Percentiles rank a stretch among this genome's conserved stretches.
Conservation (phyloP, 805 yeast species). For the Lachancea waltii region DNA sequence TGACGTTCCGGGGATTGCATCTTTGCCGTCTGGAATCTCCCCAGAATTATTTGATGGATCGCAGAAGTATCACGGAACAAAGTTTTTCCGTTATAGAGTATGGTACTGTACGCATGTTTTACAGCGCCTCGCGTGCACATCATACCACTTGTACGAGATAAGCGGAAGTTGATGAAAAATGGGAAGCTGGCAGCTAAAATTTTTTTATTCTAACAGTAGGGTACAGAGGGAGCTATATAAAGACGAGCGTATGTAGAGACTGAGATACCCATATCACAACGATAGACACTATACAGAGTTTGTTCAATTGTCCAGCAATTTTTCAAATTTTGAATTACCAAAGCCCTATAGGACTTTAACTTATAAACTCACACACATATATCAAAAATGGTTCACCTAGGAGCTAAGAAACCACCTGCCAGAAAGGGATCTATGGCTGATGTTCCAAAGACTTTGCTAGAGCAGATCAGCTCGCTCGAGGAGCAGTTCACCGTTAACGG, state of each 20-base stretch:
- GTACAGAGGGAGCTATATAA: background rate
- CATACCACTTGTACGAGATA: background rate
- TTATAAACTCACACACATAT: background rate
- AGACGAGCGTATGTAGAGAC: background rate
- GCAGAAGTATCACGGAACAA: too few species aligned
- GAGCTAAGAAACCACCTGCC: conserved; percentile 76
- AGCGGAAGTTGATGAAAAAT: background rate
- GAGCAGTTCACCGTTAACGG: conserved; percentile 54
- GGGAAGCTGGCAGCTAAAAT: conserved; percentile 1
- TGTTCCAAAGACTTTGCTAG: conserved; percentile 56
- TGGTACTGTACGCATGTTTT: conserved; percentile 1
- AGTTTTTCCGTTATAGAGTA: too few species aligned
- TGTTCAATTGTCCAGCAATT: background rate
- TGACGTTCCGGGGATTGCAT: too few species aligned
- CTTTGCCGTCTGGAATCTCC: too few species aligned
- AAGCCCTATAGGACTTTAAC: background rate
- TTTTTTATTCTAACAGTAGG: background rate
- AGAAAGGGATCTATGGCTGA: conserved; percentile 66
- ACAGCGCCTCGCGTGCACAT: background rate
- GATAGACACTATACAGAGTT: background rate
- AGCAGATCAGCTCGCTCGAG: conserved; percentile 54
- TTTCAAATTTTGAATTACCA: background rate
- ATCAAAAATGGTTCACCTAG: conserved; percentile 64
- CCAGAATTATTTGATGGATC: too few species aligned
- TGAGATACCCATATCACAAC: background rate